phyloP scores from a whole-genome alignment of 2,329 filamentous ascomycete species.

The Ilyonectria mors-panacis region DNA sequence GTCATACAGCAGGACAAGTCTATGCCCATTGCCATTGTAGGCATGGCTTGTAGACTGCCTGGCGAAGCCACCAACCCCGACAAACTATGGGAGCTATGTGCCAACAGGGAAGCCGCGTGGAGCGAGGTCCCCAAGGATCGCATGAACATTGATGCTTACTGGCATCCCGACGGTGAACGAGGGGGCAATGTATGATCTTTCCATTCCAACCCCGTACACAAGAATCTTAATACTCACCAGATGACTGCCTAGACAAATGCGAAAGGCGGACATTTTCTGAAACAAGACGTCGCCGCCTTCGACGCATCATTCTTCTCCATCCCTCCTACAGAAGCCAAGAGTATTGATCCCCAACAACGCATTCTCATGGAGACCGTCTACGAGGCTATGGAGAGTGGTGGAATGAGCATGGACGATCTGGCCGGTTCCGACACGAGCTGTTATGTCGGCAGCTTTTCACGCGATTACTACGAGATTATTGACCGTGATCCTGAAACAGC shows the following conservation, averaged over 20 bases:
- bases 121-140: constrained; percentile 9
- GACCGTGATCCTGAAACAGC: constrained; percentile 20
- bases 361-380: constrained; percentile 36
- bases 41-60: constrained; percentile 43
- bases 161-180: constrained; percentile 8
- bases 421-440: constrained; percentile 22
- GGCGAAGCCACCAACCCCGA: constrained; percentile 29
- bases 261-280: too few species aligned
- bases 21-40: constrained; percentile 39
- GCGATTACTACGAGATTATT: constrained; percentile 25
- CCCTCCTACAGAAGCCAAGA: constrained; percentile 38
- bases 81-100: constrained; percentile 37
- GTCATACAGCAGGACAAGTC: constrained; percentile 7
- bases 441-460: constrained; percentile 27
- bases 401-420: constrained; percentile 39
- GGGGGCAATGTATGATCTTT: too few species aligned
- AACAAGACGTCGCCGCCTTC: constrained; percentile 21
- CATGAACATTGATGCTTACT: constrained; percentile 17
- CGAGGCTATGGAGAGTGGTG: constrained; percentile 45
- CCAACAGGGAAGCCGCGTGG: constrained; percentile 1
- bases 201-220: too few species aligned
- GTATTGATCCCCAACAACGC: constrained; percentile 43
- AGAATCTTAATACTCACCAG: too few species aligned
- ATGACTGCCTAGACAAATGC: not conserved
- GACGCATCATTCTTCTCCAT: constrained; percentile 43